Evolutionary conservation across 257 asterid genomes (phyloP), one percentile per base, ranked within the genome.

Genomic region (Penstemon davidsonii): DNA sequence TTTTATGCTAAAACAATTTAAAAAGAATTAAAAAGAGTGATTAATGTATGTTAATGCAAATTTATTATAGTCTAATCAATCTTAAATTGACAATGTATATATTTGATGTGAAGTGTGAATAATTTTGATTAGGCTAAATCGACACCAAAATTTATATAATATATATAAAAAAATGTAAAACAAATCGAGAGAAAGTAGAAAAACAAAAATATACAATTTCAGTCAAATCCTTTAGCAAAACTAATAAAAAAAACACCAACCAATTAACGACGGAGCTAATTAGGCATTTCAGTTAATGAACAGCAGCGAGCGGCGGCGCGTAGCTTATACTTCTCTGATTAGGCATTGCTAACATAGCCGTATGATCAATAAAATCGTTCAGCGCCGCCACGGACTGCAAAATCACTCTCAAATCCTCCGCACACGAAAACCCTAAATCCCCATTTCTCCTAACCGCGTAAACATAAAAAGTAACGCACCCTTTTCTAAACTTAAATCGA

Each of bases 271-370:
- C 33, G 33, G 33, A 2, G 1, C 33, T 25, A 25, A 25, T 15
- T 15, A 15, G 18, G 18, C 33, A 25, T 25, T 25, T 2, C 2
- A 40, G 78, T 76, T 75, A 94, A 68, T 82, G 85, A 18, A 88
- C 96, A 64, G 86, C 88, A 72, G 96, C 89, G 71, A 85, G 70
- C 58, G 84, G 81, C 76, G 82, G 81, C 73, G 88, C 70, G 77
- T 72, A 78, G 76, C 76, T 74, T 64, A 91, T 86, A 62, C 92
- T 88, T 73, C 81, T 91, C 84, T 94, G 98, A 49, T 85, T 80
- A 3, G 98, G 99, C 95, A 91, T 44, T n/a, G 99, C 99, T 64
- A 94, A 85, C 98, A 94, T 88, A 43, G 96, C 96, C 71, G 99
- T 94, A 68, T 94, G 99, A 76, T 94, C 98, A 38, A 94, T 83